Base-by-base conservation (phyloP, 257 asterid species). In the Gynochthodes officinalis region DNA sequence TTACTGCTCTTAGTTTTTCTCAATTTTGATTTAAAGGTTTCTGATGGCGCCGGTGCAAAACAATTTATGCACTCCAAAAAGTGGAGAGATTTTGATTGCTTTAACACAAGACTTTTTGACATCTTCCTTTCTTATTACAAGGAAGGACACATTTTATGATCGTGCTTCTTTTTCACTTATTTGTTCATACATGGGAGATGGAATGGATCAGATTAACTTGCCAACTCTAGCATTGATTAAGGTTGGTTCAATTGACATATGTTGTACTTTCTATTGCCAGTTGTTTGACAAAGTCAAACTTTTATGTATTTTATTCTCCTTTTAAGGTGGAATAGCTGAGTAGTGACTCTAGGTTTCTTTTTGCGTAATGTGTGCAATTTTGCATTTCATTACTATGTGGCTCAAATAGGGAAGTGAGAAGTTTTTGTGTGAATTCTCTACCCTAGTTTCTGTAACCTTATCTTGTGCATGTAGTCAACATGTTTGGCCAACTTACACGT, bases 11-110 rank as follows among this genome's bases (percentile, higher is more conserved):
- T n/a, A n/a, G n/a, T n/a, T n/a, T n/a, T n/a, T n/a, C n/a, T n/a
- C n/a, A n/a, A n/a, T n/a, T n/a, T n/a, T n/a, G n/a, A n/a, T n/a
- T n/a, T n/a, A n/a, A n/a, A n/a, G n/a, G 53, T 58, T 68, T 70
- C 61, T 81, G 69, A 70, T 72, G 54, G 62, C 89, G 89, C 90
- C 91, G 99, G 99, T 94, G 76, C 99, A 94, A 79, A 91, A 91
- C 86, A 94, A 94, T 81, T 87, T 94, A 71, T 94, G 99, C 86
- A 94, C 99, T 73, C 99, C 99, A 28, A 94, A 94, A 82, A 94
- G 88, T 83, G 99, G 99, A 61, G 98, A 94, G 83, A 89, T 94
- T 74, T 89, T 94, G 97, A 98, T 94, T 77, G 99, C 99, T 74
- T 94, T 98, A 15, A 94, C 99, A 7, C 99, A 94, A 64, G 99